Evolutionary conservation across 1,284 basidiomycete genomes (phyloP).

Genomic region (Serendipita sp.): DNA sequence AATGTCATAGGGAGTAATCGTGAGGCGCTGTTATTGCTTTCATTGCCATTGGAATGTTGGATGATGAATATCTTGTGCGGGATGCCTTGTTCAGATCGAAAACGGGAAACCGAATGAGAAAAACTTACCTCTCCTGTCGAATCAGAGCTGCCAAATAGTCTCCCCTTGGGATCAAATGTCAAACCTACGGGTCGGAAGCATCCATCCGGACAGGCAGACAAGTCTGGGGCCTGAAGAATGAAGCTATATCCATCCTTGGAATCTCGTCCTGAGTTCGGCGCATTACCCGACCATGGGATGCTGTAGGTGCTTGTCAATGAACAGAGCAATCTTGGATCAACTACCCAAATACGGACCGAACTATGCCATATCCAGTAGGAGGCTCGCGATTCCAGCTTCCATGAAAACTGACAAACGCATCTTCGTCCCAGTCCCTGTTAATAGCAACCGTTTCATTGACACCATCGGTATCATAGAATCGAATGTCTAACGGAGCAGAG

Average conservation of each 20-base stretch:
- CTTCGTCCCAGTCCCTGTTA: not conserved
- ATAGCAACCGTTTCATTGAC: not conserved
- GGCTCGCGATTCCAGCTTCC: constrained; percentile 8
- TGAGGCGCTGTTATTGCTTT: too few species aligned
- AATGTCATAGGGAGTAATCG: too few species aligned
- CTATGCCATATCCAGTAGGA: constrained; percentile 7
- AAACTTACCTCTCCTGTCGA: not conserved
- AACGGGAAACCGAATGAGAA: not conserved
- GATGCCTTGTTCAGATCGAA: too few species aligned
- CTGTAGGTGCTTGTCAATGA: not conserved
- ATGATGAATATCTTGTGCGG: too few species aligned
- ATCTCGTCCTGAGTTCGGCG: not conserved
- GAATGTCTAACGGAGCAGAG: constrained; percentile 8
- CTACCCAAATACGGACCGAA: not conserved
- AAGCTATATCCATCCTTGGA: constrained; percentile 6
- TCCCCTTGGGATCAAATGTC: not conserved
- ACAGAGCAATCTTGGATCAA: not conserved
- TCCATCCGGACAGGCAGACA: not conserved
- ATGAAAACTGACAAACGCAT: constrained; percentile 7
- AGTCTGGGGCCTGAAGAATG: not conserved
- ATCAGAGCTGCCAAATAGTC: constrained; percentile 1
- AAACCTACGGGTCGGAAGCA: constrained; percentile 1
- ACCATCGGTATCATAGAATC: not conserved
- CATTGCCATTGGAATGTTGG: too few species aligned
- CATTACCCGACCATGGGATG: not conserved